Evolutionary conservation across 495 filamentous ascomycete genomes (phyloP), one percentile per base, ranked within the genome.

Genomic region (Xylaria intraflava): DNA sequence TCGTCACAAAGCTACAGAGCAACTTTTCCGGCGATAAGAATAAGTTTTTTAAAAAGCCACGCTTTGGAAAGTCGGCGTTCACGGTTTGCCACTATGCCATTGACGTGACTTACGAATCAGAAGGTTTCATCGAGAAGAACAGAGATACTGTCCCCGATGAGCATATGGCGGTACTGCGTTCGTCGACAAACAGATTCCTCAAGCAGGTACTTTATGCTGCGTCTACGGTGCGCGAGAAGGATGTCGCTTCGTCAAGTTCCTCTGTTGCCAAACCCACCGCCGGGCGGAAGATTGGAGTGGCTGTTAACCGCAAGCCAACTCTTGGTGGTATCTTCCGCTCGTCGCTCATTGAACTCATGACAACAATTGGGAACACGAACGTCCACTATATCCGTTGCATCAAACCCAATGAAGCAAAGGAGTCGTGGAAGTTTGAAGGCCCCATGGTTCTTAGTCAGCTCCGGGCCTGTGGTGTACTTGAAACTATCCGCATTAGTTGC

Each of bases 311-410:
- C 64, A 99, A 99, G 69, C 93, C 93, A 27, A 99, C 93, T 2
- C 82, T 99, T 29, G 93, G 93, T 61, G 93, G 92, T 57, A 98
- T 98, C 57, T 98, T 98, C 83, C 95, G 96, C 66, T 94, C 90
- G 4, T 97, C 93, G 12, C 77, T 98, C 63, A 96, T 99, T 60
- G 94, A 99, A 66, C 80, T 99, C 44, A 99, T 99, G 93, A 74
- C 82, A 62, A 99, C 94, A 0, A 99, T 99, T 65, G 95, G 95
- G 63, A 90, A 83, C 52, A 99, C 93, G 8, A 92, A 99, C 60
- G 93, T 99, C 33, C 93, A 99, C 70, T 99, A 99, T 69, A 99
- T 99, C 61, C 88, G 93, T 53, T 99, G 93, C 69, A 99, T 99
- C 73, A 99, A 99, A 70, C 93, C 93, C 2, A 99, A 99, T 65